A percentile compares a stretch with the other conserved stretches of the same genome.
phyloP scores from a whole-genome alignment of 331 rosid species.

The Quercus tomentella region DNA sequence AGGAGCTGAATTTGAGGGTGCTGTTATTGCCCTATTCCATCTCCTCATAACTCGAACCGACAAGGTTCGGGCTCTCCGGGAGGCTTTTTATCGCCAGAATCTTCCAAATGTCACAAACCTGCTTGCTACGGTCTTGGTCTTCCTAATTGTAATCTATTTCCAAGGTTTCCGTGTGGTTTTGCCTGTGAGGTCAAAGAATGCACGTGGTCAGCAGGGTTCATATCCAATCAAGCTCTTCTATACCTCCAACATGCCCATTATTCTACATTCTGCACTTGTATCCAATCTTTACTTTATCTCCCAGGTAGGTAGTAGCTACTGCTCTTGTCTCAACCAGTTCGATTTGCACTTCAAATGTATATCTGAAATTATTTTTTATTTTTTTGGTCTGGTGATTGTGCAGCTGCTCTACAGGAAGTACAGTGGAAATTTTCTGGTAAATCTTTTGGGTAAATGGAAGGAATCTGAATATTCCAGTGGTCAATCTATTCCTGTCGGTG shows the following conservation, averaged over 20 bases:
- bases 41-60: conserved; percentile 83
- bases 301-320: conserved; percentile 74
- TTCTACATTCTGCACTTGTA: conserved; percentile 96
- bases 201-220: conserved; percentile 98
- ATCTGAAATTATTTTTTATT: neutral
- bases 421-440: conserved; percentile 86
- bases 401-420: conserved; percentile 88
- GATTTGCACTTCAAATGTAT: neutral
- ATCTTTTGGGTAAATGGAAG: conserved; percentile 96
- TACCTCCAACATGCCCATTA: conserved; percentile 99
- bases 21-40: conserved; percentile 92
- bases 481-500: conserved; percentile 84
- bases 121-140: conserved; percentile 85
- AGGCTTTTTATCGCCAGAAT: conserved; percentile 92
- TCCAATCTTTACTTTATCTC: conserved; percentile 91
- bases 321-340: neutral
- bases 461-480: conserved; percentile 92
- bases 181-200: conserved; percentile 96
- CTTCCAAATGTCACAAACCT: conserved; percentile 96
- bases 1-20: conserved; percentile 98
- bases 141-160: conserved; percentile 87
- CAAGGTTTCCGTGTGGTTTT: conserved; percentile 99
- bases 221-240: conserved; percentile 94
- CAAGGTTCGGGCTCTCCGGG: conserved; percentile 88
- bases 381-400: neutral